Conservation (phyloP, 2,329 filamentous ascomycete species). For the Colletotrichum endophyticum region DNA sequence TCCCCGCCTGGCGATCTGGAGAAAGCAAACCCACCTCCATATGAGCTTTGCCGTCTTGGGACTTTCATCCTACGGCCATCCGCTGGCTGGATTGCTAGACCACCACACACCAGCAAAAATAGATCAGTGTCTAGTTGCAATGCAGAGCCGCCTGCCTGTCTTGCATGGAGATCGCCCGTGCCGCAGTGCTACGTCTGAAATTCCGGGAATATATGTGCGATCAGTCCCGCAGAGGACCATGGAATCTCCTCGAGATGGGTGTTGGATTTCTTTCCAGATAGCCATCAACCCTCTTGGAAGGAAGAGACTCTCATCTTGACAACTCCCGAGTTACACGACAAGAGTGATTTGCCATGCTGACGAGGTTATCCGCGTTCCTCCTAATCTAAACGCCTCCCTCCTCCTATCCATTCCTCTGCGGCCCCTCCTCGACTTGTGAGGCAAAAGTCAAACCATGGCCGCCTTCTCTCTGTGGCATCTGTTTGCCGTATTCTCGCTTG, state of each 20-base stretch:
- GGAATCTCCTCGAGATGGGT: no score
- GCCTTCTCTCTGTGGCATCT: neutral
- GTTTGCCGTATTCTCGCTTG: slow-evolving; percentile 16
- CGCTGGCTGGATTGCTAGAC: no score
- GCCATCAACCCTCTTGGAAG: no score
- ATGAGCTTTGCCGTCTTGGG: no score
- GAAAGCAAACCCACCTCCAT: neutral
- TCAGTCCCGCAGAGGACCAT: neutral
- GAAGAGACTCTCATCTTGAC: no score
- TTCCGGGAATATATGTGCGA: neutral
- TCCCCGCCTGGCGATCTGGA: slow-evolving; percentile 7
- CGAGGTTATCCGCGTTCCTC: neutral
- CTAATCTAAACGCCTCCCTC: no score
- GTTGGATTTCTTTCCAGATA: no score
- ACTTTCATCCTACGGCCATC: no score
- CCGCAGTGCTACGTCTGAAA: neutral
- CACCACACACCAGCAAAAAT: neutral
- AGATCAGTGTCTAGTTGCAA: no score
- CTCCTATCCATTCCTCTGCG: no score
- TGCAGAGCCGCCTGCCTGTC: slow-evolving; percentile 13
- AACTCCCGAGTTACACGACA: no score
- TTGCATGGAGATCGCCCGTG: slow-evolving; percentile 1
- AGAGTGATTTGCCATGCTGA: neutral
- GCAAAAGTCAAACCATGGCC: neutral
- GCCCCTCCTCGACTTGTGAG: no score